phyloP scores from a whole-genome alignment of 2,329 filamentous ascomycete species.

The Knoxdaviesia proteae region DNA sequence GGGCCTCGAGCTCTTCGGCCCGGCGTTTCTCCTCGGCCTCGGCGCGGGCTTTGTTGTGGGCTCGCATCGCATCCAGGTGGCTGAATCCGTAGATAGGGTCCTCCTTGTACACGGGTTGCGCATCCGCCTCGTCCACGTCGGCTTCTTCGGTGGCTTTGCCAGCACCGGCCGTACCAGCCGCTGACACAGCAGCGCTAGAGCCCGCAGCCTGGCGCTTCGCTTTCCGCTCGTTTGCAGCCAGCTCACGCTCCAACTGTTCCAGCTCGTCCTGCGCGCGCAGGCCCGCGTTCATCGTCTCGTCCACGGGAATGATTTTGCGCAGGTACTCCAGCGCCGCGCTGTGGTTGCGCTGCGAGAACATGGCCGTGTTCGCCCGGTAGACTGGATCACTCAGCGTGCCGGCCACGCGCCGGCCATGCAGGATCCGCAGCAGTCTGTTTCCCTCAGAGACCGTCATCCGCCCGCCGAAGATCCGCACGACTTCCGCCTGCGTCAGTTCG shows the following conservation, averaged over 20 bases:
- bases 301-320: constrained; percentile 29
- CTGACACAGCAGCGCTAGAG: constrained; percentile 3
- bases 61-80: constrained; percentile 34
- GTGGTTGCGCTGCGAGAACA: constrained; percentile 20
- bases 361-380: constrained; percentile 23
- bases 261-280: constrained; percentile 43
- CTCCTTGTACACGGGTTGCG: constrained; percentile 10
- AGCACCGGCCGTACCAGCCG: constrained; percentile 4
- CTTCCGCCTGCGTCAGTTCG: constrained; percentile 27
- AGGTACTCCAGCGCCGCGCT: constrained; percentile 31
- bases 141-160: constrained; percentile 7
- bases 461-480: constrained; percentile 26
- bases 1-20: constrained; percentile 18
- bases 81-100: constrained; percentile 37
- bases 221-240: constrained; percentile 6
- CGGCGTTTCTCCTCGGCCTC: constrained; percentile 23
- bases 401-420: constrained; percentile 42
- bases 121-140: constrained; percentile 5
- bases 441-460: constrained; percentile 21
- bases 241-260: constrained; percentile 23
- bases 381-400: constrained; percentile 40
- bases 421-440: constrained; percentile 32
- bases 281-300: constrained; percentile 39
- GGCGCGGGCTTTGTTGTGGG: constrained; percentile 25
- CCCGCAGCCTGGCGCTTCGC: constrained; percentile 1